These are phyloP conservation scores for Blastocystis sp. DNA, from an alignment of 352 stramenopile genomes.

Conservation along the genomic window DNA sequence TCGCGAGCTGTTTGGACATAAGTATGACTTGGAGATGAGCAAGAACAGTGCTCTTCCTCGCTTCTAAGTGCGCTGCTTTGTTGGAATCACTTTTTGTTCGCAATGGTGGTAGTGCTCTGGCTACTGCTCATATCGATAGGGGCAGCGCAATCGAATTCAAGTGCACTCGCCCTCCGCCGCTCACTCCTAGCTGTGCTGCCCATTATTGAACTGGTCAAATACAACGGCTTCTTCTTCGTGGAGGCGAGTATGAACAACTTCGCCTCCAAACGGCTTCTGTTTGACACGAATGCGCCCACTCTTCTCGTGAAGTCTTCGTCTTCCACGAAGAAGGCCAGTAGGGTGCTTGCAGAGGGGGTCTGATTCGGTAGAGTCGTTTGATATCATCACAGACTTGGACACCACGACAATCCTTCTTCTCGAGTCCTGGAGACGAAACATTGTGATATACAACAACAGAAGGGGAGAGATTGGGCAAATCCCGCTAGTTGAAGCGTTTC, in stretches of 20 bases:
- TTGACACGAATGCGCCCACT: constrained; percentile 30
- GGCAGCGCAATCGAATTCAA: not conserved
- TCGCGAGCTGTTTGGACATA: constrained; percentile 98
- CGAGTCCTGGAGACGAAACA: constrained; percentile 39
- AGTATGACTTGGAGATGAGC: constrained; percentile 75
- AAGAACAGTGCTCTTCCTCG: constrained; percentile 68
- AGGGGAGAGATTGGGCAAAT: not conserved
- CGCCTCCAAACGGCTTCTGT: constrained; percentile 7
- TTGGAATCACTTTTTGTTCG: not conserved
- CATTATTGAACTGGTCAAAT: constrained; percentile 8
- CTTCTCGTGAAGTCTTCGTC: constrained; percentile 28
- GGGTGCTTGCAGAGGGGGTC: not conserved
- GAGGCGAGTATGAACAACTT: not conserved
- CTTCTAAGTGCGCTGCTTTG: constrained; percentile 55
- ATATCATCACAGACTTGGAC: constrained; percentile 9
- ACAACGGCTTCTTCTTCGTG: constrained; percentile 10
- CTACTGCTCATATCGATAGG: constrained; percentile 4
- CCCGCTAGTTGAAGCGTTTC: not conserved
- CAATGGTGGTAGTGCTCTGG: not conserved
- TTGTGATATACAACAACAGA: not conserved
- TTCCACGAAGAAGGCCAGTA: not conserved
- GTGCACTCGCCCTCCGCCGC: not conserved
- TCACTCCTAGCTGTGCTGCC: not conserved
- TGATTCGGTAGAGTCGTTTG: not conserved
- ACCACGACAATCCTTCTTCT: not conserved